These are phyloP conservation scores for Eragrostis nindensis DNA, from an alignment of 176 grass and related monocot genomes.

Conservation along the genomic window DNA sequence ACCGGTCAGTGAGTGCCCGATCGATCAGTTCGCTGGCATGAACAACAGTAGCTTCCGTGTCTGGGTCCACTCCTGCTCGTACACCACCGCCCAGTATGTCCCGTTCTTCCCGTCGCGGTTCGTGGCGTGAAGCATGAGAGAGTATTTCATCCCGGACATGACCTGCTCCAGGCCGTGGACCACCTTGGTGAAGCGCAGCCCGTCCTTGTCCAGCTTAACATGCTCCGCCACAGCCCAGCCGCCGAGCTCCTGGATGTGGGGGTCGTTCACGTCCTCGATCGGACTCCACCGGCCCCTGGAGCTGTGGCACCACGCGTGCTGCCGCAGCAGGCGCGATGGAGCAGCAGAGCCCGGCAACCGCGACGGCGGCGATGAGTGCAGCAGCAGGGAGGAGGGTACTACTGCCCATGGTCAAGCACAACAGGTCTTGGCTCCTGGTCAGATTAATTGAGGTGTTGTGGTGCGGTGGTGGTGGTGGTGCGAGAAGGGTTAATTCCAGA, in stretches of 20 bases:
- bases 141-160: conserved; percentile 49
- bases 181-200: conserved; percentile 39
- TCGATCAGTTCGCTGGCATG: not conserved
- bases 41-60: conserved; percentile 44
- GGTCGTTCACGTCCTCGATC: conserved; percentile 41
- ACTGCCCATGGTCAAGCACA: not conserved
- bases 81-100: conserved; percentile 45
- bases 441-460: not conserved
- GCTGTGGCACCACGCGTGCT: not conserved
- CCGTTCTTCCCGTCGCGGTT: not conserved
- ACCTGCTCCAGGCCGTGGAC: conserved; percentile 42
- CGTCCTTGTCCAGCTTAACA: not conserved
- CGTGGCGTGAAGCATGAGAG: conserved; percentile 17
- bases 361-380: not conserved
- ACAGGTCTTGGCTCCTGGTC: not conserved
- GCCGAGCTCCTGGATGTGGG: conserved; percentile 53
- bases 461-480: not conserved
- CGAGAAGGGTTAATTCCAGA: no score
- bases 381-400: not conserved
- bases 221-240: conserved; percentile 51
- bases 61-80: conserved; percentile 30
- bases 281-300: conserved; percentile 7
- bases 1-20: not conserved
- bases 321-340: not conserved
- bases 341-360: not conserved